Evolutionary conservation across 345 rosid genomes (phyloP), one percentile per base, ranked within the genome.

Genomic region (Laguncularia racemosa): DNA sequence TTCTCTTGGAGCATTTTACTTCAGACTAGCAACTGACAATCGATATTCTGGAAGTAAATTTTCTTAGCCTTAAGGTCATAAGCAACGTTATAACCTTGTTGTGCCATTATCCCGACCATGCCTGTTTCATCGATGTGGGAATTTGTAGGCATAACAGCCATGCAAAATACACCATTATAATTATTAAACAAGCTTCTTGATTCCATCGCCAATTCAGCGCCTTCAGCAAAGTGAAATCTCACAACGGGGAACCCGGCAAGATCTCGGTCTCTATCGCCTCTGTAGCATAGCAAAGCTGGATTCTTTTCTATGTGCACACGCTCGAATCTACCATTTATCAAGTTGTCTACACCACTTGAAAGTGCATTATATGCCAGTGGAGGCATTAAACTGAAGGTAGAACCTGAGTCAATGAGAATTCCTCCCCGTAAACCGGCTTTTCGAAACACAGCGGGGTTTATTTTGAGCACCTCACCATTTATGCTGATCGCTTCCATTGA

Each of bases 391-490:
- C 84, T 75, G 12, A 56, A 20, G 20, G 71, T 55, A 12, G 89
- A 71, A 6, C 89, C 86, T 0, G 80, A 66, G 65, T 85, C 80
- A 6, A 85, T 66, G 16, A 78, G 44, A 13, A 71, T 76, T 16
- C 81, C 77, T 4, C 63, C 61, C 46, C 21, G 55, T 28, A 40
- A 54, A 58, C 47, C 53, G 44, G 60, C 66, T 17, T 8, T 65
- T 26, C 6, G 28, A 63, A 78, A 80, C 5, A 60, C 55, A n/a
- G 12, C 40, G 0, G 73, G 76, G 46, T 81, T 74, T 0, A 52
- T 52, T n/a, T 19, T 17, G 15, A 52, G 38, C 13, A 1, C 20
- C 14, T 52, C 20, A 38, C 65, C 58, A 26, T 26, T 26, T 10
- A 61, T 43, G 40, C 52, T 61, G 47, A 53, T 61, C 15, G 57